Conservation (phyloP, 1,139 yeast species). For the Arxiozyma heterogenica region DNA sequence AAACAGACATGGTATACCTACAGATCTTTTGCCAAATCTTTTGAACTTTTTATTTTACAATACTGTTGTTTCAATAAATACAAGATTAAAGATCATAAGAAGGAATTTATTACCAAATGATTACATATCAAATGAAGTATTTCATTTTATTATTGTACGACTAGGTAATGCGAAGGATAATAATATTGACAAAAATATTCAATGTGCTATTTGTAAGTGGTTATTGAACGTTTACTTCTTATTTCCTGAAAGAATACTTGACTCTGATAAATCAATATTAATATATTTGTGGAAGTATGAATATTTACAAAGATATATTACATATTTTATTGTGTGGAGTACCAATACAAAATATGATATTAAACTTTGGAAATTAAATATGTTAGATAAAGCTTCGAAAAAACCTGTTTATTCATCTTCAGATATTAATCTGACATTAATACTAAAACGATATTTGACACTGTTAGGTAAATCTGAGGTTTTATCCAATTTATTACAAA, state of each 20-base stretch:
- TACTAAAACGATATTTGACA: constrained; percentile 15
- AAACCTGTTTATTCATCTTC: constrained; percentile 21
- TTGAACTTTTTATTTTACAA: constrained; percentile 18
- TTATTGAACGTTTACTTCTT: constrained; percentile 29
- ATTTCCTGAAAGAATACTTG: constrained; percentile 24
- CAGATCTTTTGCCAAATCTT: constrained; percentile 11
- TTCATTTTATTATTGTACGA: constrained; percentile 26
- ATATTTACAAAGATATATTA: constrained; percentile 36
- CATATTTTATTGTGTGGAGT: constrained; percentile 36
- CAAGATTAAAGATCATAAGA: constrained; percentile 25
- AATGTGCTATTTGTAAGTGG: constrained; percentile 34
- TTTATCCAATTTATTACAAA: constrained; percentile 10
- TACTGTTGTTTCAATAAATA: constrained; percentile 12
- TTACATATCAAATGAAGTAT: constrained; percentile 21
- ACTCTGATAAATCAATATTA: constrained; percentile 29
- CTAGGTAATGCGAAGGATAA: constrained; percentile 26
- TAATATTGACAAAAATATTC: constrained; percentile 20
- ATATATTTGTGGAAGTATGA: constrained; percentile 39
- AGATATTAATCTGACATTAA: constrained; percentile 15
- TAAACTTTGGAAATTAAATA: constrained; percentile 27
- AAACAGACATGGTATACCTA: constrained; percentile 17
- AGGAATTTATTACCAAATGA: constrained; percentile 31
- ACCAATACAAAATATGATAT: constrained; percentile 30
- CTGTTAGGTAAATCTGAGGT: constrained; percentile 11
- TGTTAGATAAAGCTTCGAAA: constrained; percentile 13